Conservation (phyloP, 1,284 basidiomycete genomes). For the Neotropicomus parvogracilis region DNA sequence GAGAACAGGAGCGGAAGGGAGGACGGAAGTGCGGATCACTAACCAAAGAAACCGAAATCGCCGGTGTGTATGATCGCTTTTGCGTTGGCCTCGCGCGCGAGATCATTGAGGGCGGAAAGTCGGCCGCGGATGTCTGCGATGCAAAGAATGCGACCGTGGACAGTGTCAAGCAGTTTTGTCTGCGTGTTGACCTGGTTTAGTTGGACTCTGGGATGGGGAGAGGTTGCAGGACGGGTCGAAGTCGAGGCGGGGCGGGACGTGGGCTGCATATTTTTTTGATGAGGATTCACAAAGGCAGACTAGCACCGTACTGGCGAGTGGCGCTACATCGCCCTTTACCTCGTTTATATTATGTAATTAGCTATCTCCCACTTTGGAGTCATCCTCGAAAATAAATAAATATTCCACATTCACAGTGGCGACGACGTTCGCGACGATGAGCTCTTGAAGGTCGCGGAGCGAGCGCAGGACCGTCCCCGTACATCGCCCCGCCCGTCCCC, state of each 20-base stretch:
- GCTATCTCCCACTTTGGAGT: slow-evolving; percentile 18
- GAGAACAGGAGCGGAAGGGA: slow-evolving; percentile 1
- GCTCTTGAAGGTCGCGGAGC: slow-evolving; percentile 23
- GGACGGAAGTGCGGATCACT: slow-evolving; percentile 24
- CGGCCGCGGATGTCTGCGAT: slow-evolving; percentile 93
- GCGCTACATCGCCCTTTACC: not conserved
- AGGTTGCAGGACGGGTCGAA: slow-evolving; percentile 51
- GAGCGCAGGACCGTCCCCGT: slow-evolving; percentile 10
- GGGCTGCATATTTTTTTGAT: slow-evolving; percentile 36
- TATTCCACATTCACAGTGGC: slow-evolving; percentile 5
- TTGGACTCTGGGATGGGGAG: slow-evolving; percentile 51
- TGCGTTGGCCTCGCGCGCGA: slow-evolving; percentile 87
- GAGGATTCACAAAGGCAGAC: slow-evolving; percentile 21
- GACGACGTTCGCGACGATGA: slow-evolving; percentile 28
- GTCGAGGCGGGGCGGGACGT: slow-evolving; percentile 56
- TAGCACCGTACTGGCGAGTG: slow-evolving; percentile 5
- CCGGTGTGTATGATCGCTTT: slow-evolving; percentile 96
- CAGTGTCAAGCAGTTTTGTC: slow-evolving; percentile 69
- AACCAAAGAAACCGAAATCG: slow-evolving; percentile 98
- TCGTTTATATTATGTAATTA: slow-evolving; percentile 29
- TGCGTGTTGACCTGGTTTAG: slow-evolving; percentile 64
- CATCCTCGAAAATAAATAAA: slow-evolving; percentile 14
- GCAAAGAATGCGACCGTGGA: slow-evolving; percentile 88
- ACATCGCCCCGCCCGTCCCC: slow-evolving; percentile 5
- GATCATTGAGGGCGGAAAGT: slow-evolving; percentile 83